Conservation (phyloP, 345 rosid genomes). For the Bretschneidera sinensis region DNA sequence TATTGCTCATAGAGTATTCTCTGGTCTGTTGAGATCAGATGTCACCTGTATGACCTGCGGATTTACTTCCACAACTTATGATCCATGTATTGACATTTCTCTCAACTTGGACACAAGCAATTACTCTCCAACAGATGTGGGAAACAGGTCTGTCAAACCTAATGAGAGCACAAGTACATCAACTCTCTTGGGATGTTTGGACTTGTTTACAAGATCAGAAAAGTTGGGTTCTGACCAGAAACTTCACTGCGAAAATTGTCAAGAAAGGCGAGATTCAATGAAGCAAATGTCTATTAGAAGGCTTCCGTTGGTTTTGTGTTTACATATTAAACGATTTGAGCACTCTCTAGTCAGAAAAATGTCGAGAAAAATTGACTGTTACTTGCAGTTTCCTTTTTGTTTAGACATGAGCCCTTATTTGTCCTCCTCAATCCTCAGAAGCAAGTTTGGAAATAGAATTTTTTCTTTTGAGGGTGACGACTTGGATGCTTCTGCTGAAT, state of each 20-base stretch:
- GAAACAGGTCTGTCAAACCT: conserved; percentile 30
- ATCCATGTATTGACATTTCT: conserved; percentile 89
- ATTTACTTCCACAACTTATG: conserved; percentile 81
- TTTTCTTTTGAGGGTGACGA: conserved; percentile 59
- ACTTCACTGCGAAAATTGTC: conserved; percentile 77
- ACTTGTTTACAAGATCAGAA: conserved; percentile 76
- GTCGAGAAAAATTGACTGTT: conserved; percentile 69
- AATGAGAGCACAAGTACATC: conserved; percentile 35
- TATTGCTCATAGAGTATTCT: conserved; percentile 81
- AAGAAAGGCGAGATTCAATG: conserved; percentile 62
- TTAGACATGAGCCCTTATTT: conserved; percentile 75
- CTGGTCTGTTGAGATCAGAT: conserved; percentile 89
- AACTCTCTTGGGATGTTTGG: conserved; percentile 74
- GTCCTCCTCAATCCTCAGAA: conserved; percentile 69
- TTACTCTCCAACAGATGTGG: conserved; percentile 26
- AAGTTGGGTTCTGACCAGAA: conserved; percentile 89
- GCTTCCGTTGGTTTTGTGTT: conserved; percentile 78
- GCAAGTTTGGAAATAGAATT: conserved; percentile 66
- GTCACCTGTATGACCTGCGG: conserved; percentile 85
- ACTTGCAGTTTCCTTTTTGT: conserved; percentile 78
- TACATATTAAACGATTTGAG: conserved; percentile 87
- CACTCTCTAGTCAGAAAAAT: conserved; percentile 59
- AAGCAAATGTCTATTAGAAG: conserved; percentile 89
- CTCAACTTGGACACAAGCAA: conserved; percentile 56
- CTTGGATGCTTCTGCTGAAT: conserved; percentile 46